phyloP scores from a whole-genome alignment of 495 filamentous ascomycete species.

The Neurospora cerealis region DNA sequence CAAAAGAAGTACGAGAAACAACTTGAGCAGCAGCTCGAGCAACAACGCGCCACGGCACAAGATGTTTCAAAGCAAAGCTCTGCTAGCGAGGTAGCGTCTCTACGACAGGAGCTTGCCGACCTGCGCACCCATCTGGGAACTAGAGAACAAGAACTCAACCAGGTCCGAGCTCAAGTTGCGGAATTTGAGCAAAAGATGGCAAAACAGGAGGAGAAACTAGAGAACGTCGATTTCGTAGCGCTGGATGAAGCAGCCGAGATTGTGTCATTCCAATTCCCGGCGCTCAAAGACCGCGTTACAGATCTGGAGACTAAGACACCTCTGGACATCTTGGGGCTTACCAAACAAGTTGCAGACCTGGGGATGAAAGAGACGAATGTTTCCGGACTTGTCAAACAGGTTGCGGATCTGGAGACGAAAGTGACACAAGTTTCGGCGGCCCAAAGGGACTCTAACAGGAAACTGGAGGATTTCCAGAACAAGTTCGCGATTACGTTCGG shows the following conservation, averaged over 20 bases:
- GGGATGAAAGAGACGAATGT: not conserved
- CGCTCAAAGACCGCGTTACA: not conserved
- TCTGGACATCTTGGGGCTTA: not conserved
- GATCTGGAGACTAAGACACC: not conserved
- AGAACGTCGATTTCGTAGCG: slow-evolving; percentile 1
- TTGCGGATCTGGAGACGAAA: not conserved
- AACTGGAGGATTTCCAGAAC: not conserved
- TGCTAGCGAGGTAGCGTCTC: not conserved
- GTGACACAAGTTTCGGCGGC: not conserved
- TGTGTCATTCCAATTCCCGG: slow-evolving; percentile 1
- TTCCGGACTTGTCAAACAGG: not conserved
- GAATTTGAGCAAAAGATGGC: not conserved
- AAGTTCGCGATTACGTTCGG: not conserved
- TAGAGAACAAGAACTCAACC: not conserved
- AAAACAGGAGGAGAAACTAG: slow-evolving; percentile 6
- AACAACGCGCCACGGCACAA: not conserved
- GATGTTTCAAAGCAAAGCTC: not conserved
- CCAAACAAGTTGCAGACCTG: not conserved
- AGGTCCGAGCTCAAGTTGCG: not conserved
- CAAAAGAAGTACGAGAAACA: not conserved
- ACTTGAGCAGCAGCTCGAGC: not conserved
- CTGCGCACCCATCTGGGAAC: not conserved
- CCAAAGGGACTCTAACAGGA: not conserved
- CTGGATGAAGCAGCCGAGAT: slow-evolving; percentile 3
- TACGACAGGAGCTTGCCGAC: not conserved